Conservation (phyloP, 1,284 basidiomycete species). For the Malassezia nana region DNA sequence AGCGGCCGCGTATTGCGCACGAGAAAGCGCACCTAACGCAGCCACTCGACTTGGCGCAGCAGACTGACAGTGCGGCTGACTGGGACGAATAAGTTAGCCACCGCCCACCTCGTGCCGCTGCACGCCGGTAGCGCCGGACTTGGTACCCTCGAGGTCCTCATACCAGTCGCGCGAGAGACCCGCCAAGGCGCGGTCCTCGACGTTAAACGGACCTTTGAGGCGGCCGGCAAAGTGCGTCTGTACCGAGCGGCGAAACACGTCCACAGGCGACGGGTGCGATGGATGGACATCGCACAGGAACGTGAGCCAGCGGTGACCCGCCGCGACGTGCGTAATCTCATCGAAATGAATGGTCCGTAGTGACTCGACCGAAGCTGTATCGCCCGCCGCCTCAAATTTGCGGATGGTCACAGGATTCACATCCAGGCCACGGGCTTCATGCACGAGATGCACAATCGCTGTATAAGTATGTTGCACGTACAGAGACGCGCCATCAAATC, state of each 20-base stretch:
- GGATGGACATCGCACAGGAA: constrained; percentile 60
- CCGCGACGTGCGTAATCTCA: constrained; percentile 70
- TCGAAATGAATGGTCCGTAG: constrained; percentile 53
- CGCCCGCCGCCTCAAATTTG: constrained; percentile 62
- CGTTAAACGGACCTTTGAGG: constrained; percentile 76
- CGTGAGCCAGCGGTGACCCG: constrained; percentile 71
- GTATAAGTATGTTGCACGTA: constrained; percentile 2
- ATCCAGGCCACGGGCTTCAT: constrained; percentile 76
- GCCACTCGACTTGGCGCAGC: constrained; percentile 9
- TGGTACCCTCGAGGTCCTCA: constrained; percentile 58
- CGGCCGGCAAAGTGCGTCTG: constrained; percentile 64
- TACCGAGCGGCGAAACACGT: constrained; percentile 66
- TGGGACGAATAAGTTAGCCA: constrained; percentile 14
- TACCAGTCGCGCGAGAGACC: constrained; percentile 48
- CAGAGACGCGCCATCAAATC: constrained; percentile 65
- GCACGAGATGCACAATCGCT: constrained; percentile 75
- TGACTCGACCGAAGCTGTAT: constrained; percentile 58
- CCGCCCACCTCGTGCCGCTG: constrained; percentile 27
- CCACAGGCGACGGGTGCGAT: constrained; percentile 59
- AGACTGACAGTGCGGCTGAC: constrained; percentile 1
- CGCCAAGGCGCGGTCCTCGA: constrained; percentile 63
- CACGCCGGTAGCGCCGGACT: constrained; percentile 19
- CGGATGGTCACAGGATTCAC: constrained; percentile 69
- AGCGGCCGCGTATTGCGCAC: background rate
- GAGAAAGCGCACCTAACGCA: constrained; percentile 2